Evolutionary conservation across 164 flowering plant genomes (phyloP).

Genomic region (Macadamia integrifolia): DNA sequence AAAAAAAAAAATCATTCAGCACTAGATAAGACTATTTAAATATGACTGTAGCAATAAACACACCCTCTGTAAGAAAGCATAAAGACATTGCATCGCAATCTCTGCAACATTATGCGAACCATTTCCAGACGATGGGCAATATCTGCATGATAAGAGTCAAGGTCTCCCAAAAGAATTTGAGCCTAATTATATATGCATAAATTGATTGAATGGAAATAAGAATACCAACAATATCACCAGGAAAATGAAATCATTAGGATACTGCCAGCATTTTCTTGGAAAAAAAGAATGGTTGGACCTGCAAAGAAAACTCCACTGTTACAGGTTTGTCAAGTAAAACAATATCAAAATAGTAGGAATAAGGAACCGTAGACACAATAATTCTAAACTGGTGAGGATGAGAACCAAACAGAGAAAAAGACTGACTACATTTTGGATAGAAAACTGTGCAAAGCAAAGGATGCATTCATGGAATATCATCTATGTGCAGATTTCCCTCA

Average conservation of each 20-base stretch:
- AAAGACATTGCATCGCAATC: constrained; percentile 92
- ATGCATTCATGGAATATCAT: neutral
- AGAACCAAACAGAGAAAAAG: neutral
- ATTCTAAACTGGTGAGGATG: neutral
- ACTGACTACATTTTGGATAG: neutral
- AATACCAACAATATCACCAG: neutral
- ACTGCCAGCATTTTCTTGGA: constrained; percentile 99
- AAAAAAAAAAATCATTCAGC: neutral
- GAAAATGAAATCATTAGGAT: constrained; percentile 43
- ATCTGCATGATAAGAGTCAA: constrained; percentile 56
- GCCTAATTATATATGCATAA: neutral
- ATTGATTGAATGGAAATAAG: too few relatives aligned
- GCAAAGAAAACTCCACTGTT: constrained; percentile 27
- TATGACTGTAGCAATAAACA: neutral
- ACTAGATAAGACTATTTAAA: constrained; percentile 1
- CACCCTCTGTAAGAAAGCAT: constrained; percentile 99
- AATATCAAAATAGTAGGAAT: neutral
- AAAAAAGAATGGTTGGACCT: constrained; percentile 97
- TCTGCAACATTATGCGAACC: constrained; percentile 88
- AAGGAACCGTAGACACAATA: neutral
- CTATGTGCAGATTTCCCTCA: neutral
- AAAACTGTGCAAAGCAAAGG: neutral
- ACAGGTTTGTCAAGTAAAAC: neutral
- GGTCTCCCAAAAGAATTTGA: constrained; percentile 26
- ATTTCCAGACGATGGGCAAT: constrained; percentile 99